Evolutionary conservation across 2,329 filamentous ascomycete genomes (phyloP).

Genomic region (Plectosphaerella cucumerina): DNA sequence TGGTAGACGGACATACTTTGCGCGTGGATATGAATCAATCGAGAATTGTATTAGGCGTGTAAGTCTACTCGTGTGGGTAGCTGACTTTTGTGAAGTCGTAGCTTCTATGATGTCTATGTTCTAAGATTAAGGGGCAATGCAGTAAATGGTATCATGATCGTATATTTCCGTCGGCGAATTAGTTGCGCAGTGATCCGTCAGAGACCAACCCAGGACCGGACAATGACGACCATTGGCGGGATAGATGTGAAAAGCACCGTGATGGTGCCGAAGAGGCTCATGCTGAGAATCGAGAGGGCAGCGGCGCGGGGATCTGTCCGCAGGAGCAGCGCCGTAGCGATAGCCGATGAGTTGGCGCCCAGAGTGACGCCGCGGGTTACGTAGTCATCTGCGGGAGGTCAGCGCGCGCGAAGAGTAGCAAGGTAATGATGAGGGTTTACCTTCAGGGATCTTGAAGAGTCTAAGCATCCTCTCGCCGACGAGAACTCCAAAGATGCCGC

Average conservation of each 20-base stretch:
- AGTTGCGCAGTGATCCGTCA: background rate
- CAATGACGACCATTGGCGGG: conserved; percentile 42
- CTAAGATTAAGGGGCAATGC: no score
- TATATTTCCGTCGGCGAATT: no score
- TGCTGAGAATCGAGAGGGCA: conserved; percentile 54
- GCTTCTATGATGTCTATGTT: no score
- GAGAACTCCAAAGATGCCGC: conserved; percentile 54
- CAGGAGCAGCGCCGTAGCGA: conserved; percentile 53
- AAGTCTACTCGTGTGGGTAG: no score
- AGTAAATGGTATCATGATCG: no score
- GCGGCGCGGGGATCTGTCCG: conserved; percentile 54
- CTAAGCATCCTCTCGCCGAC: conserved; percentile 45
- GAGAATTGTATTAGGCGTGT: no score
- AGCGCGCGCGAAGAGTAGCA: background rate
- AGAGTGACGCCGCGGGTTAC: conserved; percentile 58
- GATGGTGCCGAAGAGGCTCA: conserved; percentile 58
- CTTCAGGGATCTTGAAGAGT: conserved; percentile 48
- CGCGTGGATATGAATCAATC: no score
- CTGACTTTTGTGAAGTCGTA: no score
- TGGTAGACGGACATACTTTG: no score
- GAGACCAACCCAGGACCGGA: conserved; percentile 38
- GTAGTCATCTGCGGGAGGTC: conserved; percentile 46
- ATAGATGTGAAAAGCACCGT: conserved; percentile 56
- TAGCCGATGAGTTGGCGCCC: conserved; percentile 57
- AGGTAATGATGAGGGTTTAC: conserved; percentile 21